Percentiles rank a stretch among this genome's conserved stretches.
phyloP scores from a whole-genome alignment of 768 basidiomycete genomes.

The Suillus plorans region DNA sequence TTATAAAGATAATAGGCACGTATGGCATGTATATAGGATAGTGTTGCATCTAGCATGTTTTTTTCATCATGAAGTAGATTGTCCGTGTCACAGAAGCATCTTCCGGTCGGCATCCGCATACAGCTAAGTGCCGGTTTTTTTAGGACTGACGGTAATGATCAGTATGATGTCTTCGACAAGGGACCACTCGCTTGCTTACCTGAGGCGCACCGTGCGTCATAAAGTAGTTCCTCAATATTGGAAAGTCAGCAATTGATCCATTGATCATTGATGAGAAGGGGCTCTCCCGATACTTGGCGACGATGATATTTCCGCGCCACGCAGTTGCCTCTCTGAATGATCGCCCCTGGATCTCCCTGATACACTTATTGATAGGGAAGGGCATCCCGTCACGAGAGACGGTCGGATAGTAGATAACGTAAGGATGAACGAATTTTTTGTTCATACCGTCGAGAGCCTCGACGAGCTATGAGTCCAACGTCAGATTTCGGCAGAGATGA shows the following conservation, averaged over 20 bases:
- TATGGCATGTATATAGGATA: conserved; percentile 20
- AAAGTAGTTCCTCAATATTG: conserved; percentile 78
- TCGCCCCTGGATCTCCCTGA: conserved; percentile 71
- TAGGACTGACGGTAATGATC: conserved; percentile 2
- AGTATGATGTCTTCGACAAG: conserved; percentile 12
- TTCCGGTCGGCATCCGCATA: not conserved
- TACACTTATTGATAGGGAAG: conserved; percentile 76
- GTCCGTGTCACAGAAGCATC: not conserved
- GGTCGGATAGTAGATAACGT: conserved; percentile 78
- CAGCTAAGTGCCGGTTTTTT: not conserved
- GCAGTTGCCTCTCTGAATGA: conserved; percentile 60
- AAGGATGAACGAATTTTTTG: conserved; percentile 73
- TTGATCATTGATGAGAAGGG: conserved; percentile 57
- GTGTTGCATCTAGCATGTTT: not conserved
- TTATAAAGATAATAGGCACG: conserved; percentile 21
- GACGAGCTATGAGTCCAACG: conserved; percentile 47
- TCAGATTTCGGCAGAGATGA: conserved; percentile 17
- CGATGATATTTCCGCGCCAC: conserved; percentile 79
- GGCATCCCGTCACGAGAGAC: conserved; percentile 79
- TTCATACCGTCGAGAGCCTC: conserved; percentile 81
- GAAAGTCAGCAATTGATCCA: conserved; percentile 82
- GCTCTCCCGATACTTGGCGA: conserved; percentile 63
- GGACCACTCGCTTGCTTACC: conserved; percentile 30
- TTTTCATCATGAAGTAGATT: not conserved
- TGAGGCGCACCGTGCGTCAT: conserved; percentile 60